Base-by-base conservation (phyloP, 345 rosid species). In the Cardamine resedifolia region DNA sequence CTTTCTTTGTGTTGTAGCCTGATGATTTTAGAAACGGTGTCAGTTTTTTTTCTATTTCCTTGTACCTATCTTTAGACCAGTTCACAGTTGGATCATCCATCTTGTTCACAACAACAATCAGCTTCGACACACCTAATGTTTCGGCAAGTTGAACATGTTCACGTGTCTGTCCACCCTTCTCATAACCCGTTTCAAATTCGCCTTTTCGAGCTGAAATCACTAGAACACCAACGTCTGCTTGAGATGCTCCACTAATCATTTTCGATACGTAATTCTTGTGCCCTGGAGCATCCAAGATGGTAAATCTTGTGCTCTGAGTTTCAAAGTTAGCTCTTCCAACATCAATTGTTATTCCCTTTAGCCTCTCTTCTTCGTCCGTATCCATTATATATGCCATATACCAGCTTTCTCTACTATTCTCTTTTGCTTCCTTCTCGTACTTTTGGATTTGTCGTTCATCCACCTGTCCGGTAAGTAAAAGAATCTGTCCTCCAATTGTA, bases 281-380 rank as follows among this genome's bases (percentile, higher is more conserved):
- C 41, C 99, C 99, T 94, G 97, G 99, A 21, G 99, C 99, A 86
- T 95, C 96, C 79, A 95, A 88, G 83, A 91, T 91, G 44, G 99
- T 95, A 79, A 95, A 95, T 80, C 99, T 90, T 20, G 99, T 89
- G 58, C 78, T 85, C 83, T 86, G 89, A 1, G 97, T 95, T 81
- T 95, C 96, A 83, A 91, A 95, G 79, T 91, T 83, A 10, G 99
- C 97, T 77, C 99, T 88, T 82, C 99, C 99, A 85, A 95, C 97
- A 79, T 95, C 97, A 28, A 95, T 97, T 0, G 99, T 95, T 80
- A 78, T 91, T n/a, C 99, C 99, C 99, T 95, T 88, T 61, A 79
- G 76, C 75, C 99, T 85, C 81, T 91, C 99, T 82, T 91, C 99
- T 80, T 95, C 97, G 77, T 91, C 90, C 26, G 99, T 95, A 77